Conservation (phyloP, 768 basidiomycete species). For the Tylopilus sp. region DNA sequence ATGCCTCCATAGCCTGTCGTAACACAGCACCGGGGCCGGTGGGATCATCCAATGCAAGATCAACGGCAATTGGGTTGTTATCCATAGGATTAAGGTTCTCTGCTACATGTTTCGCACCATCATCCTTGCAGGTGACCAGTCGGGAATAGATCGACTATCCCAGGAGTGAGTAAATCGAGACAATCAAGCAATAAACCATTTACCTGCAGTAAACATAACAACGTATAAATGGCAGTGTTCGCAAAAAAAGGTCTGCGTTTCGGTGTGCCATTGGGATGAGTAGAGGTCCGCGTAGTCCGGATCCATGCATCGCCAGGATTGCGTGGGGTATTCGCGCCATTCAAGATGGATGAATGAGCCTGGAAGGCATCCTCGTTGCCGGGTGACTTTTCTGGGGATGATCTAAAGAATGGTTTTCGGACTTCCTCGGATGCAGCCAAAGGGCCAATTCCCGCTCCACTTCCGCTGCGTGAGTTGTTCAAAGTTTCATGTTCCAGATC, state of each 20-base stretch:
- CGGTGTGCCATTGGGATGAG: conserved; percentile 26
- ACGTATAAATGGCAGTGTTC: conserved; percentile 90
- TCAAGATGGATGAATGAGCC: conserved; percentile 12
- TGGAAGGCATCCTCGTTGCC: conserved; percentile 34
- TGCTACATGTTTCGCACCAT: conserved; percentile 66
- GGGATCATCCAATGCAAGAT: conserved; percentile 83
- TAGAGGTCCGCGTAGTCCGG: conserved; percentile 32
- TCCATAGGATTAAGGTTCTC: conserved; percentile 63
- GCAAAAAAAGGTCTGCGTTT: conserved; percentile 72
- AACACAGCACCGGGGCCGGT: conserved; percentile 67
- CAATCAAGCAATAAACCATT: conserved; percentile 2
- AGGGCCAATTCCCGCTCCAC: conserved; percentile 44
- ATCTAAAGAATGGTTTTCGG: conserved; percentile 76
- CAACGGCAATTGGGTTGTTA: conserved; percentile 78
- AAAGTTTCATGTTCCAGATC: conserved; percentile 27
- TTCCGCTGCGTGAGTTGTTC: conserved; percentile 30
- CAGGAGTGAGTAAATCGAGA: conserved; percentile 4
- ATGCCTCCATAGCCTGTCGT: conserved; percentile 59
- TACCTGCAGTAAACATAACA: conserved; percentile 87
- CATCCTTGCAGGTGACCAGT: conserved; percentile 79
- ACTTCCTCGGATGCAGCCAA: conserved; percentile 64
- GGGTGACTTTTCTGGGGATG: conserved; percentile 57
- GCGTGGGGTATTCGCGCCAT: conserved; percentile 1
- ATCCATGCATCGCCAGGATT: conserved; percentile 56
- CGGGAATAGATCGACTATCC: conserved; percentile 84